A percentile compares a stretch with the other conserved stretches of the same genome.
Conservation (phyloP, 202 grass and related monocot species). For the Panicum hallii region DNA sequence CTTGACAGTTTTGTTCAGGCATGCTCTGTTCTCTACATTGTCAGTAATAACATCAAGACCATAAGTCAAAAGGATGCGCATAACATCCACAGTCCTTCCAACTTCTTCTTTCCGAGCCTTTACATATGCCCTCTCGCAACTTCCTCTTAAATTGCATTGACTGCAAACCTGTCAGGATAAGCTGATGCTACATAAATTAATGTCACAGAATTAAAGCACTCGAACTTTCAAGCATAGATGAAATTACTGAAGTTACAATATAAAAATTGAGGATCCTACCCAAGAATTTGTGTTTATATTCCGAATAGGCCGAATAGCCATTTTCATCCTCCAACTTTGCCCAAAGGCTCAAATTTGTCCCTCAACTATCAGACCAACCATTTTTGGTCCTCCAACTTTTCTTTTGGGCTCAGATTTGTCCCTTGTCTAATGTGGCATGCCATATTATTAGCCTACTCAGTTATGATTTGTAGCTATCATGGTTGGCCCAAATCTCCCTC, state of each 20-base stretch:
- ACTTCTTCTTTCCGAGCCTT: constrained; percentile 76
- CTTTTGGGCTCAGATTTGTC: no score
- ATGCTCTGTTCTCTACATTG: constrained; percentile 73
- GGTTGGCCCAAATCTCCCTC: no score
- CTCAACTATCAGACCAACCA: no score
- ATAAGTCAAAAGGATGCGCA: constrained; percentile 85
- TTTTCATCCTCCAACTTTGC: no score
- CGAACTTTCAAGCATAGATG: background rate
- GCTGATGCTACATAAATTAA: constrained; percentile 40
- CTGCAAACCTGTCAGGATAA: constrained; percentile 81
- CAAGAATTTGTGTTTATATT: background rate
- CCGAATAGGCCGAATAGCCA: no score
- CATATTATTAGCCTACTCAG: no score
- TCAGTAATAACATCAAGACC: constrained; percentile 75
- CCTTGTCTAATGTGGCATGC: no score
- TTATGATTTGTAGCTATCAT: no score
- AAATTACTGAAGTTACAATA: constrained; percentile 14
- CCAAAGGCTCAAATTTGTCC: no score
- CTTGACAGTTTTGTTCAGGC: constrained; percentile 70
- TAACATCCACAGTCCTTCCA: constrained; percentile 90
- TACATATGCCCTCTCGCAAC: constrained; percentile 85
- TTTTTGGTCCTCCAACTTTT: no score
- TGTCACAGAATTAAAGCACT: constrained; percentile 16
- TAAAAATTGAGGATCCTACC: background rate
- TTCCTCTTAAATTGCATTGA: constrained; percentile 81